Evolutionary conservation across 169 alveolate genomes (phyloP), one percentile per base, ranked within the genome.

Genomic region (Plasmodium knowlesi): DNA sequence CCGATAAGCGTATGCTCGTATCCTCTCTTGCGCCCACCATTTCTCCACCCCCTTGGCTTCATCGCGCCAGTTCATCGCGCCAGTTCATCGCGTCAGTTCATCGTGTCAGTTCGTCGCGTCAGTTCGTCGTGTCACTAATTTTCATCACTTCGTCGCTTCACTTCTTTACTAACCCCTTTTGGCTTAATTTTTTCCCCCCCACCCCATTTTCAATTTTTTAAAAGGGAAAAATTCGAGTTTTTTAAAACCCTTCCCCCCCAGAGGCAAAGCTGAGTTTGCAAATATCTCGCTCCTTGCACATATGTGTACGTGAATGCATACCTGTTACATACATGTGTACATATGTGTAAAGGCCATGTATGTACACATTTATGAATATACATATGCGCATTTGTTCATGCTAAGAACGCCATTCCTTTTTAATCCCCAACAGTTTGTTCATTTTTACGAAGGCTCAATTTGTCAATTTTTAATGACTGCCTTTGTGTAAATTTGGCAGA

Each of bases 401-500:
- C 37, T 14, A 25, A 50, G 37, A 10, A 46, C 30, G 32, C 16
- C 37, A 0, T 50, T 81, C 76, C 32, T 37, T 83, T 54, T 67
- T 83, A 28, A 34, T 19, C 19, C 46, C 16, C 32, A 3, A n/a
- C 41, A 67, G 67, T 61, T n/a, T 57, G 54, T 39, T 83, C 82
- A 61, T 46, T 46, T 46, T 83, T 82, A 83, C 32, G 30, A 8
- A 57, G 72, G 25, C 32, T 34, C 16, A 83, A 83, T 83, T 83
- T 83, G 72, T 43, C 72, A 83, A 32, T 83, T 83, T 83, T 39
- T 53, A 83, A 25, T 83, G 14, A 12, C 41, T 46, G 19, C 74
- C 72, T 83, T 46, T 53, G 72, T 32, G 43, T 83, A 61, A 61
- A 61, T 83, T 83, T 50, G 54, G 88, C 54, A 81, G 78, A 50